Evolutionary conservation across 1,284 basidiomycete species (phyloP), one percentile per base, ranked within the genome.

Genomic region (Kwoniella shivajii): DNA sequence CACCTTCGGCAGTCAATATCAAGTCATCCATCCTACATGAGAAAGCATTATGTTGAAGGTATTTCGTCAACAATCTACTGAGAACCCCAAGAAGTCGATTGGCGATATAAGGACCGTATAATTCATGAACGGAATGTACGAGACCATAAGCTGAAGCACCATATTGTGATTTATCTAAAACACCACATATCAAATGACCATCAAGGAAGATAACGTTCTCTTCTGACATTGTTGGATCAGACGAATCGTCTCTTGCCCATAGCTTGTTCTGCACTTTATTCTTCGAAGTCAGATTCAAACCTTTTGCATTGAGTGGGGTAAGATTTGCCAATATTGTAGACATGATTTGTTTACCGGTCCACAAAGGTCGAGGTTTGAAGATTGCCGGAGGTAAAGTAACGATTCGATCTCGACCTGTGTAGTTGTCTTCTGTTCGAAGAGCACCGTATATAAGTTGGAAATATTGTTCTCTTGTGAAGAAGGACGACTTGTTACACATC

Each of bases 1-100:
- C 89, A 29, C 93, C 95, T 58, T 87, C 84, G 0, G 84, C 83
- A 22, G 92, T 97, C 37, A 99, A 83, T 50, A 90, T 86, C 47
- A 99, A 82, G 80, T 99, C 96, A 79, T 99, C 96, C 92, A 99
- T 98, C 41, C 96, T 87, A 80, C 96, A 99, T 2, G 95, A 94
- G 80, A 99, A 99, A 0, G 92, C 96, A 36, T 93, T 89, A 72
- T 93, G 90, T 73, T 99, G 95, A 46, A 99, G 82, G 80, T 91
- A 98, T 76, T 97, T 98, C 53, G 96, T 98, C 78, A 99, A 92
- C 43, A 98, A 81, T 51, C 96, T 86, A 73, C 90, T 92, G 59
- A 99, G 84, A 60, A 98, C 88, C 54, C 93, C 92, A 34, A 99
- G 86, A 9, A 99, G 84, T 69, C 88, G 88, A 52, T 94, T 96